phyloP scores from a whole-genome alignment of 192 early-diverging fungal genomes.

The Endogone sp. region DNA sequence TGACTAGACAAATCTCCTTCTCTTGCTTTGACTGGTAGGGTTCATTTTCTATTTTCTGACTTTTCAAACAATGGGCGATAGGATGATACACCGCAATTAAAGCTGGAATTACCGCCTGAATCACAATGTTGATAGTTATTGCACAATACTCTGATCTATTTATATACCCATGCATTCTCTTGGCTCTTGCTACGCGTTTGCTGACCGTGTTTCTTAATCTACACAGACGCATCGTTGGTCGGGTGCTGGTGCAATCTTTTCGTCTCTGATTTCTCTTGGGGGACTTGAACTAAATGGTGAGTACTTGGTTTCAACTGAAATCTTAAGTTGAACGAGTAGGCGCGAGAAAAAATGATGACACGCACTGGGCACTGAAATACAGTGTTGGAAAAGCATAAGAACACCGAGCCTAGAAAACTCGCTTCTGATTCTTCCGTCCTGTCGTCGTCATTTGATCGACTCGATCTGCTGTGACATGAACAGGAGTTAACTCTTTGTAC shows the following conservation, averaged over 20 bases:
- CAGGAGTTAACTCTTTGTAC: neutral
- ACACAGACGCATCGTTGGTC: slow-evolving; percentile 1
- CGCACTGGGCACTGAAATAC: slow-evolving; percentile 68
- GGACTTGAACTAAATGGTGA: neutral
- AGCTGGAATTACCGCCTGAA: slow-evolving; percentile 80
- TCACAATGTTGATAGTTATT: slow-evolving; percentile 58
- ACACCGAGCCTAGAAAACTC: slow-evolving; percentile 47
- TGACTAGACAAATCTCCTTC: too few species aligned
- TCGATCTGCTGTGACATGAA: too few species aligned
- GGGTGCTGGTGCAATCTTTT: neutral
- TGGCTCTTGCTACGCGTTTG: too few species aligned
- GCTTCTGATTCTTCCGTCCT: slow-evolving; percentile 32
- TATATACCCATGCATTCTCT: too few species aligned
- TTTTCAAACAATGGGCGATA: neutral
- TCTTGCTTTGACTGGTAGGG: too few species aligned
- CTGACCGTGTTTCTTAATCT: neutral
- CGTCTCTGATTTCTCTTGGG: neutral
- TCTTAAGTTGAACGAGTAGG: slow-evolving; percentile 14
- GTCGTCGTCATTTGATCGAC: slow-evolving; percentile 2
- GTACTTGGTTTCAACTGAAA: neutral
- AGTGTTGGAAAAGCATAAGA: slow-evolving; percentile 39
- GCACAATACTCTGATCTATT: slow-evolving; percentile 44
- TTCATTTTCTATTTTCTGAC: neutral
- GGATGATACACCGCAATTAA: slow-evolving; percentile 61
- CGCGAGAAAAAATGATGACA: slow-evolving; percentile 42